Base-by-base conservation (phyloP, 257 asterid genomes). In the Nicotiana benthamiana region DNA sequence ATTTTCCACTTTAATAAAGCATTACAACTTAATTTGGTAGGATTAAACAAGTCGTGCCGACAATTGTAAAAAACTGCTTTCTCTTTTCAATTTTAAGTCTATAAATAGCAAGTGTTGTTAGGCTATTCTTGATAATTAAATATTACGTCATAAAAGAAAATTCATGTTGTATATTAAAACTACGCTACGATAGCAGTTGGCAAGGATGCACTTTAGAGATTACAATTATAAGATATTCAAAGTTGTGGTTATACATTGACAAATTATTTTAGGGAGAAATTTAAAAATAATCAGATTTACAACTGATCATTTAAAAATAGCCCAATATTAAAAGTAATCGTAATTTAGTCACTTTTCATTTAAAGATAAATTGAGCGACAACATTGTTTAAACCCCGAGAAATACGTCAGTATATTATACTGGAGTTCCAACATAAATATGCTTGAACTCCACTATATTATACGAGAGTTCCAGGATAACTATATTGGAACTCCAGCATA, bases 71-170 rank as follows among this genome's bases (percentile, higher is more conserved):
- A 15, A 64, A 28, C 27, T 12, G 4, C 8, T 2, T 63, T 27
- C 12, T 27, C 6, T 63, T 63, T 63, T 27, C 43, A 70, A 43
- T 43, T 43, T 0, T 70, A 70, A 70, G 32, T 70, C 77, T 13
- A 72, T 24, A 46, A 70, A 70, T 43, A 70, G 77, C 18, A 70
- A 70, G 36, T 70, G 59, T 70, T 72, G 60, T 46, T 70, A 70
- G 36, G 77, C 56, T 70, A 5, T 6, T 40, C 34, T 22, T 43
- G 13, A 43, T 70, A 13, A 43, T 43, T 7, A 9, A 70, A 40
- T 6, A 22, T 11, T 5, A 11, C 22, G 24, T 70, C 34, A 43
- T 20, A 43, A 43, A 43, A 43, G 20, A 40, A 51, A 20, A 27
- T 22, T 20, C 34, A n/a, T 70, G 3, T 10, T 36, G 11, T 20